phyloP scores from a whole-genome alignment of 2,329 filamentous ascomycete genomes.

The Epichloe amarillans region DNA sequence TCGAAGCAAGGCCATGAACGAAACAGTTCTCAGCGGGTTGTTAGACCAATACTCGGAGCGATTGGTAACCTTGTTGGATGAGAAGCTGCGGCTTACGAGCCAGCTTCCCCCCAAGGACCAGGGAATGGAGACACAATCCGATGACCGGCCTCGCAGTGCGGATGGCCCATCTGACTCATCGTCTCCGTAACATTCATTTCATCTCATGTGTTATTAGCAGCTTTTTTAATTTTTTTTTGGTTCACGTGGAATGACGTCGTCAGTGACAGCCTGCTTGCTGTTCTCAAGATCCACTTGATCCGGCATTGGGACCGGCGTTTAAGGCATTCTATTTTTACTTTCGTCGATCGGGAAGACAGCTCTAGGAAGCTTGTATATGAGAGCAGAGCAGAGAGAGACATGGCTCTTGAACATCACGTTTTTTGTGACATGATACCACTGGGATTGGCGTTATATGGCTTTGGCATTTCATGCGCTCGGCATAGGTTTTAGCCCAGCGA shows the following conservation, averaged over 20 bases:
- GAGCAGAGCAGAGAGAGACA: conserved; percentile 5
- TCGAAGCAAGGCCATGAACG: conserved; percentile 40
- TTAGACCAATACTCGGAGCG: conserved; percentile 65
- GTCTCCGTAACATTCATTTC: conserved; percentile 16
- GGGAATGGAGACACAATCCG: conserved; percentile 16
- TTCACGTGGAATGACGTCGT: background rate
- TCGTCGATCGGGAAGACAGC: background rate
- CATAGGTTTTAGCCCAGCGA: background rate
- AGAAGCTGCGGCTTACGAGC: conserved; percentile 46
- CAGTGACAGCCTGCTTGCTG: background rate
- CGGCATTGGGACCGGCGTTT: conserved; percentile 5
- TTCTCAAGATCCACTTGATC: background rate
- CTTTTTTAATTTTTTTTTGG: background rate
- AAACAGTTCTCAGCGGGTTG: conserved; percentile 47
- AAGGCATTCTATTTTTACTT: background rate
- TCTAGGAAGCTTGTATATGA: conserved; percentile 4
- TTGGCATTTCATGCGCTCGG: background rate
- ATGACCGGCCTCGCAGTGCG: conserved; percentile 19
- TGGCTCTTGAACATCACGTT: conserved; percentile 7
- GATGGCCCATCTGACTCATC: conserved; percentile 23
- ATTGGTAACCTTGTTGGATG: conserved; percentile 57
- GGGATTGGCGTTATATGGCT: conserved; percentile 16
- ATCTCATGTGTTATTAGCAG: conserved; percentile 2
- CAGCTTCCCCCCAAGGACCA: conserved; percentile 16
- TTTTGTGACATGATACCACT: conserved; percentile 24